Conservation (phyloP, 495 filamentous ascomycete genomes). For the Penicillium canescens region DNA sequence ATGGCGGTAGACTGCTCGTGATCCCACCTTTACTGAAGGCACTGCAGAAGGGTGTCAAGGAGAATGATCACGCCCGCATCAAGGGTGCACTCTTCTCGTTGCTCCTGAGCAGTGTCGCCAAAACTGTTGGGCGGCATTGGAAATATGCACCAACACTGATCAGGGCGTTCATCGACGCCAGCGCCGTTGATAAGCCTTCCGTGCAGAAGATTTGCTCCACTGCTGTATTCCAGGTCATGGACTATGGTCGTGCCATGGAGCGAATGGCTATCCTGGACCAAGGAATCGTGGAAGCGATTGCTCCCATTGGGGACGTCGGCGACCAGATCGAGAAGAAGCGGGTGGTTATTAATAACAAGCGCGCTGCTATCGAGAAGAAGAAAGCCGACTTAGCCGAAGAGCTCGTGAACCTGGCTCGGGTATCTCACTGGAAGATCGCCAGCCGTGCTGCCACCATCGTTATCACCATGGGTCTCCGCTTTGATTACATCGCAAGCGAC, state of each 20-base stretch:
- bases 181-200: conserved; percentile 86
- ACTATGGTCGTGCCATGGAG: conserved; percentile 83
- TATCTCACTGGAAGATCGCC: conserved; percentile 94
- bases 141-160: conserved; percentile 85
- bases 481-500: conserved; percentile 79
- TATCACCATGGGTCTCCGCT: conserved; percentile 82
- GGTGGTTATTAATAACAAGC: conserved; percentile 69
- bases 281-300: conserved; percentile 68
- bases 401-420: conserved; percentile 71
- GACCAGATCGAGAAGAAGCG: conserved; percentile 64
- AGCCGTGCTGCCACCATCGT: conserved; percentile 85
- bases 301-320: conserved; percentile 67
- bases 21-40: conserved; percentile 82
- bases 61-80: conserved; percentile 81
- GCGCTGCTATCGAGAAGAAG: conserved; percentile 73
- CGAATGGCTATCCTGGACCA: conserved; percentile 84
- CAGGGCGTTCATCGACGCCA: conserved; percentile 83
- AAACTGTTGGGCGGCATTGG: conserved; percentile 87
- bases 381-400: conserved; percentile 80
- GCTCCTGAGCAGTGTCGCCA: conserved; percentile 84
- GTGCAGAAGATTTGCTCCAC: conserved; percentile 86
- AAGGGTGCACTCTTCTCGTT: conserved; percentile 92
- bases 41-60: conserved; percentile 77
- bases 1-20: conserved; percentile 81
- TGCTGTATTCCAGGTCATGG: conserved; percentile 82